These are phyloP conservation scores for Fusarium sambucinum DNA, from an alignment of 2,329 filamentous ascomycete genomes.

Conservation along the genomic window DNA sequence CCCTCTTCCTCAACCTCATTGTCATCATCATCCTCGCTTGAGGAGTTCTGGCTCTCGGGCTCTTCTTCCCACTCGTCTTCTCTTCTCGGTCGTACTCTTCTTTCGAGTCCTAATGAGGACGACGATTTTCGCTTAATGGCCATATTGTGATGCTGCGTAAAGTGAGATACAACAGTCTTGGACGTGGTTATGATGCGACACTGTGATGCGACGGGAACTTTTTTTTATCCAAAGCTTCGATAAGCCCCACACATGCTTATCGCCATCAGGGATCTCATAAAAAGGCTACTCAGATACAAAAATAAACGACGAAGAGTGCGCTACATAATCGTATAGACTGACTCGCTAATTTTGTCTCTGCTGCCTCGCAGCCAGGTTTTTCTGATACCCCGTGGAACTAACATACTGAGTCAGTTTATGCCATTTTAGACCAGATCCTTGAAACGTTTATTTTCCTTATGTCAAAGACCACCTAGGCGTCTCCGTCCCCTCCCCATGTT, in stretches of 20 bases:
- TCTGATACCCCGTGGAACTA: no score
- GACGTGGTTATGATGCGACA: neutral
- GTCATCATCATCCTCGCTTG: slow-evolving; percentile 46
- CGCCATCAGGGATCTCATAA: slow-evolving; percentile 1
- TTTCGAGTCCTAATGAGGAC: slow-evolving; percentile 52
- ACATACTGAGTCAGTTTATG: neutral
- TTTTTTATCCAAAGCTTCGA: slow-evolving; percentile 30
- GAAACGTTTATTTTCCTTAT: neutral
- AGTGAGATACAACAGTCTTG: slow-evolving; percentile 1
- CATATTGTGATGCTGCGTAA: slow-evolving; percentile 46
- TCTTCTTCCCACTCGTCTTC: slow-evolving; percentile 60
- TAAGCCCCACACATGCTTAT: slow-evolving; percentile 41
- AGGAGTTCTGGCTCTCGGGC: slow-evolving; percentile 51
- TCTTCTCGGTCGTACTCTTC: slow-evolving; percentile 59
- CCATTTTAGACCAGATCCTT: neutral
- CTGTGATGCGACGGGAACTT: slow-evolving; percentile 19
- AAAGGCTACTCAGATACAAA: neutral
- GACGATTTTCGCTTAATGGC: slow-evolving; percentile 57
- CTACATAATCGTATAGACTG: neutral
- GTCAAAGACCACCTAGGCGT: neutral
- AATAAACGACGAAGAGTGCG: neutral
- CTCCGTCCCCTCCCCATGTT: slow-evolving; percentile 17
- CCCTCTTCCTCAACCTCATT: slow-evolving; percentile 51
- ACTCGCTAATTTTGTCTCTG: neutral
- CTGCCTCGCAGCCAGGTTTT: no score